Evolutionary conservation across 805 yeast genomes (phyloP).

Genomic region (Saccharomycopsis sp.): DNA sequence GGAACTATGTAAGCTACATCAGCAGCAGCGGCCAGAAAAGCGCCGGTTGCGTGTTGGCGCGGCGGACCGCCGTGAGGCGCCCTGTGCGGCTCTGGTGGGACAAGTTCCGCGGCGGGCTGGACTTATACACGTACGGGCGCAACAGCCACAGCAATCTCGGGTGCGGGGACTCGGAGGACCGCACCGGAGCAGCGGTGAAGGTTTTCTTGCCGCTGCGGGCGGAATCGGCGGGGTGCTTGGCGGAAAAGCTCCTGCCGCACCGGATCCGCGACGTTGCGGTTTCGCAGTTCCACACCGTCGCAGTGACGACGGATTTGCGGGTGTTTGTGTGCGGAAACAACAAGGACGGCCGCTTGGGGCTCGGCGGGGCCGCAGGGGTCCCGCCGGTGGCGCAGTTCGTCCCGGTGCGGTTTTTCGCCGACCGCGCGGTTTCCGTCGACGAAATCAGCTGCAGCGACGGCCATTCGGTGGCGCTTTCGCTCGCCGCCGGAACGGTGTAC

Average conservation of each 20-base stretch:
- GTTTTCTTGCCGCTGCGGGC: slow-evolving; percentile 16
- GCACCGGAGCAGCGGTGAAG: slow-evolving; percentile 37
- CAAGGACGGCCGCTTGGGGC: slow-evolving; percentile 65
- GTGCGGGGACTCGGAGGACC: slow-evolving; percentile 53
- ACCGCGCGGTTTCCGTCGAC: slow-evolving; percentile 28
- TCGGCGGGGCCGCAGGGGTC: not conserved
- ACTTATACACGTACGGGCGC: slow-evolving; percentile 54
- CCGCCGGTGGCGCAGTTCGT: slow-evolving; percentile 27
- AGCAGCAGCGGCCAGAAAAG: not conserved
- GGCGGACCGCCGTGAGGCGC: slow-evolving; percentile 7
- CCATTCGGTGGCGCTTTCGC: slow-evolving; percentile 56
- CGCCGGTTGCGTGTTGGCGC: too few species aligned
- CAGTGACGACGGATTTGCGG: slow-evolving; percentile 45
- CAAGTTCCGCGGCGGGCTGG: slow-evolving; percentile 46
- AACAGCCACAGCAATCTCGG: slow-evolving; percentile 60
- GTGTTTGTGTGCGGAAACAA: slow-evolving; percentile 61
- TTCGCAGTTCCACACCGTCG: slow-evolving; percentile 60
- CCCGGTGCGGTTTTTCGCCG: slow-evolving; percentile 33
- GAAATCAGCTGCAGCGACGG: slow-evolving; percentile 52
- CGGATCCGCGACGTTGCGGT: slow-evolving; percentile 43
- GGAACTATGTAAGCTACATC: not conserved
- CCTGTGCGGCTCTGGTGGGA: slow-evolving; percentile 35
- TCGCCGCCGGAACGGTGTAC: slow-evolving; percentile 42
- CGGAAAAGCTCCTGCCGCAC: slow-evolving; percentile 32
- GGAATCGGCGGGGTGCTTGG: slow-evolving; percentile 23